Evolutionary conservation across 345 rosid genomes (phyloP).

Genomic region (Hibiscus tridactylites): DNA sequence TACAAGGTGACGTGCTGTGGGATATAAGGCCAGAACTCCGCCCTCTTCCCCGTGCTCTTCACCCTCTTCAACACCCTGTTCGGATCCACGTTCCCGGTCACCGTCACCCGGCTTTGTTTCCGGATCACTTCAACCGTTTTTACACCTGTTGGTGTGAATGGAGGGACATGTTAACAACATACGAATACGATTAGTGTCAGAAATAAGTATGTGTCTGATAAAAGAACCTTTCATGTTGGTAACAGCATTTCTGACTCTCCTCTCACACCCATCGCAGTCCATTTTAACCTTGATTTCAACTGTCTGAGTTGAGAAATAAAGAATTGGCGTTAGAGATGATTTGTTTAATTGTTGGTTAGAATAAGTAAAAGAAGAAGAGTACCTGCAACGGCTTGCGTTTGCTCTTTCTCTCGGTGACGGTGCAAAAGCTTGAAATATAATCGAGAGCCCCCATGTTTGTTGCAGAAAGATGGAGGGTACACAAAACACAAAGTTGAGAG

Average conservation of each 20-base stretch:
- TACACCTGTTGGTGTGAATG: slow-evolving; percentile 28
- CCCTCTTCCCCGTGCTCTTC: slow-evolving; percentile 57
- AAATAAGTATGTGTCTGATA: not conserved
- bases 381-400: slow-evolving; percentile 93
- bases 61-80: slow-evolving; percentile 61
- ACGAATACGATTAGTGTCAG: not conserved
- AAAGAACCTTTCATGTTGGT: slow-evolving; percentile 54
- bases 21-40: slow-evolving; percentile 74
- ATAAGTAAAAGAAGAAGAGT: not conserved
- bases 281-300: slow-evolving; percentile 95
- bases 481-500: slow-evolving; percentile 4
- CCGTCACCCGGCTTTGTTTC: slow-evolving; percentile 47
- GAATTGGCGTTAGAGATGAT: not conserved
- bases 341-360: not conserved
- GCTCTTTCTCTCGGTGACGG: slow-evolving; percentile 54
- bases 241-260: slow-evolving; percentile 72
- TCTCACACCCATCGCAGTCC: slow-evolving; percentile 98
- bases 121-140: slow-evolving; percentile 54
- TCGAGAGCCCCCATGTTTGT: slow-evolving; percentile 80
- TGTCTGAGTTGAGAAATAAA: slow-evolving; percentile 51
- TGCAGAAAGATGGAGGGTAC: slow-evolving; percentile 5
- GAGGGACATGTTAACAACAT: not conserved
- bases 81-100: slow-evolving; percentile 51
- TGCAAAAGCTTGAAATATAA: slow-evolving; percentile 75
- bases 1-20: slow-evolving; percentile 53